These are phyloP conservation scores for Camellia granthamiana DNA, from an alignment of 148 eudicot genomes.

Conservation along the genomic window DNA sequence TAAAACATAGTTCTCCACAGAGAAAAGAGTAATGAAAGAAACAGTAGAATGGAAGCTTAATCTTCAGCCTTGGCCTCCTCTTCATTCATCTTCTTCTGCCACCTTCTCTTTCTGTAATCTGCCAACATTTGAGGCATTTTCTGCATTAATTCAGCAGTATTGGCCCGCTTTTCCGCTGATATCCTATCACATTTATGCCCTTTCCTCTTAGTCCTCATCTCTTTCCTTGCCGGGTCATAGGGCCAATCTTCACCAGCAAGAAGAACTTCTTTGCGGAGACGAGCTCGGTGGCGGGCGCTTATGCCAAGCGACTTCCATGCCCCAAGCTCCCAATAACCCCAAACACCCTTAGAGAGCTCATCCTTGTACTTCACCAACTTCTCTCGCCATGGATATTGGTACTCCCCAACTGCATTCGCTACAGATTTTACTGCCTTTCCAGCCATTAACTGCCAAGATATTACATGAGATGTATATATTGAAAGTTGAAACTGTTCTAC, in stretches of 20 bases:
- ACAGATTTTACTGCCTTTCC: conserved; percentile 63
- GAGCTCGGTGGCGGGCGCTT: conserved; percentile 70
- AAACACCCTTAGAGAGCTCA: conserved; percentile 80
- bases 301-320: conserved; percentile 80
- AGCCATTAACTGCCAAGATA: conserved; percentile 45
- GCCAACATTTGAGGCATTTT: conserved; percentile 85
- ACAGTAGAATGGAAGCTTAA: conserved; percentile 13
- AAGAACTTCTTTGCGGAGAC: conserved; percentile 69
- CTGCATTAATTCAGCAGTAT: conserved; percentile 74
- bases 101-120: conserved; percentile 74
- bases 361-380: conserved; percentile 69
- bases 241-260: conserved; percentile 74
- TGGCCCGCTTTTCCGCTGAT: conserved; percentile 70
- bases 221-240: conserved; percentile 78
- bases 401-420: conserved; percentile 64
- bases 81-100: conserved; percentile 93
- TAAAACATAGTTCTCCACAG: not conserved
- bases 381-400: conserved; percentile 85
- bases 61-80: conserved; percentile 53
- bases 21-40: not conserved
- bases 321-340: conserved; percentile 96
- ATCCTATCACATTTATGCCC: conserved; percentile 83
- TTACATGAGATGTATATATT: not conserved
- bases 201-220: conserved; percentile 75
- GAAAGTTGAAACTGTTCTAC: not conserved